Evolutionary conservation across 805 yeast genomes (phyloP).

Genomic region (Candida sakaeoensis): DNA sequence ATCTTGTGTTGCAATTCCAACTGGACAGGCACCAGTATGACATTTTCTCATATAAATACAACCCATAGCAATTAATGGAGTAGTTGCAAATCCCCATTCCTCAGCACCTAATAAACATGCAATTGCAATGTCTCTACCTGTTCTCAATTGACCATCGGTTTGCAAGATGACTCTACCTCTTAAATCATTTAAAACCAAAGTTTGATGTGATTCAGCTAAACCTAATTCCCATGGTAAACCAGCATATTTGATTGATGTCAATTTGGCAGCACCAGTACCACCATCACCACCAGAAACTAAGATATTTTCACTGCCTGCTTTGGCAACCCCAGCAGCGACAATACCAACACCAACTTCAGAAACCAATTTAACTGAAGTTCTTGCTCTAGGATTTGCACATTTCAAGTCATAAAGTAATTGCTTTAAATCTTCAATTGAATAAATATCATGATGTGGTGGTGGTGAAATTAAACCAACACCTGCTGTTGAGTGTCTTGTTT

Average conservation of each 20-base stretch:
- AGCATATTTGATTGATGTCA: slow-evolving; percentile 95
- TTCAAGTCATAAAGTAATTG: slow-evolving; percentile 95
- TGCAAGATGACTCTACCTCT: slow-evolving; percentile 94
- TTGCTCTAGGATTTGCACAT: slow-evolving; percentile 95
- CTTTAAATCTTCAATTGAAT: slow-evolving; percentile 95
- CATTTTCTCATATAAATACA: slow-evolving; percentile 91
- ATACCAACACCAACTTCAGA: slow-evolving; percentile 99
- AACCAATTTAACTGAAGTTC: slow-evolving; percentile 93
- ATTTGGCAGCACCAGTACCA: slow-evolving; percentile 99
- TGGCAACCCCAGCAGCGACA: slow-evolving; percentile 98
- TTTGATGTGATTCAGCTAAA: slow-evolving; percentile 96
- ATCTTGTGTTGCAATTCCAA: slow-evolving; percentile 98
- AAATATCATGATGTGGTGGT: slow-evolving; percentile 98
- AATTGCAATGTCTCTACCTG: slow-evolving; percentile 95
- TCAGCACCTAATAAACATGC: slow-evolving; percentile 97
- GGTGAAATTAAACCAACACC: slow-evolving; percentile 97
- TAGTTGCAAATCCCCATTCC: slow-evolving; percentile 97
- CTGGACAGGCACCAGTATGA: slow-evolving; percentile 92
- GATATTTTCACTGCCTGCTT: slow-evolving; percentile 96
- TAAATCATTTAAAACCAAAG: slow-evolving; percentile 89
- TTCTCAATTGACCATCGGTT: slow-evolving; percentile 97
- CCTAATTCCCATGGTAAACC: slow-evolving; percentile 99
- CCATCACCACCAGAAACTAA: slow-evolving; percentile 97
- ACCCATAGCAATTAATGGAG: slow-evolving; percentile 96
- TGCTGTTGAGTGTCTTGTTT: slow-evolving; percentile 93